A percentile compares a stretch with the other conserved stretches of the same genome.
phyloP scores from a whole-genome alignment of 768 basidiomycete species.

The Mycena olivaceomarginata region DNA sequence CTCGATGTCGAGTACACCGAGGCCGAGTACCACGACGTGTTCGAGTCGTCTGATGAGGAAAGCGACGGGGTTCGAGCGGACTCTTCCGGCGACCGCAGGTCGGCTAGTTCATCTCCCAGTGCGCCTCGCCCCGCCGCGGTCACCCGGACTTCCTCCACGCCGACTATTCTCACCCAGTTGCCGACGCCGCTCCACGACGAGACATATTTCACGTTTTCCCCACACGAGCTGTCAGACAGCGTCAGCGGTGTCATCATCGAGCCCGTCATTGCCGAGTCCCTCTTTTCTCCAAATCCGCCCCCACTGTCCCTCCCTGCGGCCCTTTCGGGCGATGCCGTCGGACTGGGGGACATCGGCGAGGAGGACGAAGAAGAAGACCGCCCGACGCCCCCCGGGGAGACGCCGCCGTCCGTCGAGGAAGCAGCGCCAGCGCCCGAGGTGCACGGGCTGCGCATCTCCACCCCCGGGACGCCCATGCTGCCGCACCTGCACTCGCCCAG shows the following conservation, averaged over 20 bases:
- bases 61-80: constrained; percentile 65
- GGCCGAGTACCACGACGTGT: constrained; percentile 56
- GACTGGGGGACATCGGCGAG: constrained; percentile 78
- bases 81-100: constrained; percentile 59
- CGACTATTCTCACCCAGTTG: constrained; percentile 39
- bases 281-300: constrained; percentile 57
- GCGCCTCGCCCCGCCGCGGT: constrained; percentile 12
- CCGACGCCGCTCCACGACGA: constrained; percentile 41
- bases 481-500: constrained; percentile 47
- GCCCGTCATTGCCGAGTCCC: constrained; percentile 65
- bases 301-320: constrained; percentile 58
- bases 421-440: constrained; percentile 61
- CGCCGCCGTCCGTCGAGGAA: constrained; percentile 19
- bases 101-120: constrained; percentile 27
- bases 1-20: constrained; percentile 77
- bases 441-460: constrained; percentile 76
- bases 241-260: constrained; percentile 60
- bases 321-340: constrained; percentile 50
- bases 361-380: constrained; percentile 78
- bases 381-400: constrained; percentile 26
- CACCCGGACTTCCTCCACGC: neutral
- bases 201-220: constrained; percentile 38
- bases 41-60: constrained; percentile 54
- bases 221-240: constrained; percentile 42
- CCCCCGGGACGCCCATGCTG: constrained; percentile 41